Percentiles rank a stretch among this genome's conserved stretches.
phyloP scores from a whole-genome alignment of 2,329 filamentous ascomycete genomes.

The Rachicladosporium sp. region DNA sequence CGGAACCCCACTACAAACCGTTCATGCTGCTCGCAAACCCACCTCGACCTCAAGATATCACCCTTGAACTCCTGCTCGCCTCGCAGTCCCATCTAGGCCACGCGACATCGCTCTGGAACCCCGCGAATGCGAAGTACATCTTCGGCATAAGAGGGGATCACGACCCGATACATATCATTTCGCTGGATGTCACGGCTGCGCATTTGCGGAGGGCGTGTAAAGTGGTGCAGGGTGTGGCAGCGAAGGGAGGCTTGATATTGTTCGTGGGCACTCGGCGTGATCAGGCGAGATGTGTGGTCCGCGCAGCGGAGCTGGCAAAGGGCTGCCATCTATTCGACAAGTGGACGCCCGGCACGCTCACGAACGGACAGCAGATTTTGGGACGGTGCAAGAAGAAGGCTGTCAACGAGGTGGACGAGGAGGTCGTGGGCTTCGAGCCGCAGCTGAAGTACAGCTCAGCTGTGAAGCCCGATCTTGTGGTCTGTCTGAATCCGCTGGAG shows the following conservation, averaged over 20 bases:
- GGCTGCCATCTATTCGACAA: constrained; percentile 84
- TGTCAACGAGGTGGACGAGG: constrained; percentile 61
- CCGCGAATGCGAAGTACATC: constrained; percentile 86
- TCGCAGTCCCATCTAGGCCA: constrained; percentile 84
- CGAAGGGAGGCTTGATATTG: constrained; percentile 70
- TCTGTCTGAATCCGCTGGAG: constrained; percentile 85
- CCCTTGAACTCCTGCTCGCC: constrained; percentile 80
- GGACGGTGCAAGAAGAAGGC: constrained; percentile 56
- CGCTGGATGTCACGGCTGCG: constrained; percentile 74
- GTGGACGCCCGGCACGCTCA: constrained; percentile 86
- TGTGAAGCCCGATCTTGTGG: constrained; percentile 76
- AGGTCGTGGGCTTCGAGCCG: constrained; percentile 50
- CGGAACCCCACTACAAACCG: constrained; percentile 49
- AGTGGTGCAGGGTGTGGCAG: constrained; percentile 76
- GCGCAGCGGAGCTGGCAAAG: constrained; percentile 62
- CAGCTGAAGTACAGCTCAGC: constrained; percentile 52
- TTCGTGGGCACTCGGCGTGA: constrained; percentile 81
- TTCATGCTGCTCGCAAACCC: constrained; percentile 57
- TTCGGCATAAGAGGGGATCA: constrained; percentile 81
- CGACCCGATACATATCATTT: constrained; percentile 53
- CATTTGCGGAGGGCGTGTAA: constrained; percentile 88
- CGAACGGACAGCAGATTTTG: constrained; percentile 87
- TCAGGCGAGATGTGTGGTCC: constrained; percentile 68
- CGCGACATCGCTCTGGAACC: constrained; percentile 84
- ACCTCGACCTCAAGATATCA: constrained; percentile 65